Evolutionary conservation across 2,329 filamentous ascomycete genomes (phyloP), one percentile per base, ranked within the genome.

Genomic region (Exophiala viscosa): DNA sequence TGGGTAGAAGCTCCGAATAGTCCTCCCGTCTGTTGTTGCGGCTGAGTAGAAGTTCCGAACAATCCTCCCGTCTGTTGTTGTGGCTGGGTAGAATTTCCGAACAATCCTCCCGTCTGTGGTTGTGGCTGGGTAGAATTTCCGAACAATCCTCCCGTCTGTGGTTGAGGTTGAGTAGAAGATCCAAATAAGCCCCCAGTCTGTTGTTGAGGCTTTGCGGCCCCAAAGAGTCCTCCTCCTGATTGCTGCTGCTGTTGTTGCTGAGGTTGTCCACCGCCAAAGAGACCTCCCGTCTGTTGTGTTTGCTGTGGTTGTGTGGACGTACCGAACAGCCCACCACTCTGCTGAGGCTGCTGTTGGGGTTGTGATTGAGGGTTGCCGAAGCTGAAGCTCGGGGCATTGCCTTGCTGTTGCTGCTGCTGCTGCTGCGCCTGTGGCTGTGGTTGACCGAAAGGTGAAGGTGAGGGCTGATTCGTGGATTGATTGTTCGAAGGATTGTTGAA

Each of bases 101-200:
- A 75, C 13, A 73, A 58, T 39, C 72, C 69, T 33, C 71, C 69
- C 36, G 68, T 57, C 34, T 62, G 59, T 34, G 63, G 62, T 43
- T 62, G 62, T 9, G 55, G 50, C 28, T 62, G 56, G 35, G 35
- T 59, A 13, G 55, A 48, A 5, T 58, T 53, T n/a, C 62, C 65
- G 36, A 69, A 69, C 8, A 67, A 47, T 2, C 62, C 58, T 17
- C 60, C 61, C 14, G 63, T 51, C 55, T 66, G 66, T 48, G 69
- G 66, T 46, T 62, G 60, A 28, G 59, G 47, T 52, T 45, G 52
- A 50, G 34, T 57, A 56, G 54, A 48, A 7, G 41, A 34, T 32
- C 65, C 64, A 55, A 66, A 66, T 5, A 65, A 45, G 9, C 64
- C 61, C 10, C 60, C 56, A 38, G 58, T 48, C 28, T 57, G 58